These are phyloP conservation scores for Citrus cavaleriei DNA, from an alignment of 345 rosid genomes.

Conservation along the genomic window DNA sequence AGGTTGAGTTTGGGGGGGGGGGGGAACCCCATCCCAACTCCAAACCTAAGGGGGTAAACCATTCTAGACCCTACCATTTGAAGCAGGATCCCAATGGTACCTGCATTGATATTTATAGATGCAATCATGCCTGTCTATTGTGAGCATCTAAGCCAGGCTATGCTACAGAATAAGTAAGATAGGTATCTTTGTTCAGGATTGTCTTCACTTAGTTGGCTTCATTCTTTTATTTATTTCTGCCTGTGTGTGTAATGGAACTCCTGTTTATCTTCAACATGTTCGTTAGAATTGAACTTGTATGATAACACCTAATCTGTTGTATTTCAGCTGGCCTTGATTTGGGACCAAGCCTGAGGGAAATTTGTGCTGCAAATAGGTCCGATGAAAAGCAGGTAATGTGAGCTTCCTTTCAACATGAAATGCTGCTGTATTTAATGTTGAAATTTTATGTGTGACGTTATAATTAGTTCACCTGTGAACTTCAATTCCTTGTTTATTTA, in stretches of 20 bases:
- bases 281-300: neutral
- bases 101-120: neutral
- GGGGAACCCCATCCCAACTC: neutral
- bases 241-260: neutral
- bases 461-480: neutral
- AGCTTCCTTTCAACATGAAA: conserved; percentile 10
- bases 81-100: no score
- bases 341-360: conserved; percentile 85
- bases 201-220: neutral
- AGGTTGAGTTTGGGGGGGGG: neutral
- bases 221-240: neutral
- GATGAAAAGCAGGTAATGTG: conserved; percentile 81
- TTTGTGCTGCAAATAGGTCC: conserved; percentile 80
- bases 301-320: conserved; percentile 9
- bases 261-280: neutral
- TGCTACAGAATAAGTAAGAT: neutral
- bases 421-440: neutral
- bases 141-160: neutral
- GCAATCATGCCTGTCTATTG: neutral
- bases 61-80: neutral
- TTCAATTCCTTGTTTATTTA: neutral
- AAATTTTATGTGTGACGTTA: neutral
- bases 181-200: no score
- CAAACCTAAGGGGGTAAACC: neutral
- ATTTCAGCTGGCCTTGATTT: conserved; percentile 64